Evolutionary conservation across 345 rosid genomes (phyloP).

Genomic region (Brassica carinata): DNA sequence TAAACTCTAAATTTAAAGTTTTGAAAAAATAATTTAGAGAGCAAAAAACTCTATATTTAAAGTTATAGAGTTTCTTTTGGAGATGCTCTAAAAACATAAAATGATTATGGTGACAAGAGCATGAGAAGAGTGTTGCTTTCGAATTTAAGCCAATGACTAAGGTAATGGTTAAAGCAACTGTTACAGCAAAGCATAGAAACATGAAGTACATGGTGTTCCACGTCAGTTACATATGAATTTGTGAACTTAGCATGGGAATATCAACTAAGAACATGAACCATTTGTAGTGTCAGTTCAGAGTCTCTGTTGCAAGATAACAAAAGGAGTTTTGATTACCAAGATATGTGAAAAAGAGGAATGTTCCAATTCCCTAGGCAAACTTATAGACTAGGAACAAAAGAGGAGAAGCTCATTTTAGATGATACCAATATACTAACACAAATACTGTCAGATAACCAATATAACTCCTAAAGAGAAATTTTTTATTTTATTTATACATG

Average conservation of each 20-base stretch:
- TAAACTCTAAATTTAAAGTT: too few relatives aligned
- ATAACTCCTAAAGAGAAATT: not conserved
- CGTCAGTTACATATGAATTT: slow-evolving; percentile 31
- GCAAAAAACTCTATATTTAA: too few relatives aligned
- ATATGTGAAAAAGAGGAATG: slow-evolving; percentile 45
- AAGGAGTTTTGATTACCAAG: slow-evolving; percentile 38
- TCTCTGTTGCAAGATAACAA: slow-evolving; percentile 38
- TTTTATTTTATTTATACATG: not conserved
- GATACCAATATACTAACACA: not conserved
- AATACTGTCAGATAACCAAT: not conserved
- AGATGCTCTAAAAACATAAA: not conserved
- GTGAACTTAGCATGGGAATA: slow-evolving; percentile 18
- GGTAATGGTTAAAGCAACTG: slow-evolving; percentile 18
- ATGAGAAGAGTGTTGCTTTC: slow-evolving; percentile 3
- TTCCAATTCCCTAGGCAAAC: slow-evolving; percentile 38
- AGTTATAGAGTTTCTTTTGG: not conserved
- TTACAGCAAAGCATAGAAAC: slow-evolving; percentile 19
- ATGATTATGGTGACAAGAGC: not conserved
- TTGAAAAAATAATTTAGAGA: too few relatives aligned
- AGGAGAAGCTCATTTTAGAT: not conserved
- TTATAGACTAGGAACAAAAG: slow-evolving; percentile 41
- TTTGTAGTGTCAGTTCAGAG: slow-evolving; percentile 29
- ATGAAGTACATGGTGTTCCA: slow-evolving; percentile 17
- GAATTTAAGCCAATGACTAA: not conserved
- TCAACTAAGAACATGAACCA: slow-evolving; percentile 27